A percentile compares a stretch with the other conserved stretches of the same genome.
These are phyloP conservation scores for Cercospora sesami DNA, from an alignment of 2,329 filamentous ascomycete species.

Conservation along the genomic window DNA sequence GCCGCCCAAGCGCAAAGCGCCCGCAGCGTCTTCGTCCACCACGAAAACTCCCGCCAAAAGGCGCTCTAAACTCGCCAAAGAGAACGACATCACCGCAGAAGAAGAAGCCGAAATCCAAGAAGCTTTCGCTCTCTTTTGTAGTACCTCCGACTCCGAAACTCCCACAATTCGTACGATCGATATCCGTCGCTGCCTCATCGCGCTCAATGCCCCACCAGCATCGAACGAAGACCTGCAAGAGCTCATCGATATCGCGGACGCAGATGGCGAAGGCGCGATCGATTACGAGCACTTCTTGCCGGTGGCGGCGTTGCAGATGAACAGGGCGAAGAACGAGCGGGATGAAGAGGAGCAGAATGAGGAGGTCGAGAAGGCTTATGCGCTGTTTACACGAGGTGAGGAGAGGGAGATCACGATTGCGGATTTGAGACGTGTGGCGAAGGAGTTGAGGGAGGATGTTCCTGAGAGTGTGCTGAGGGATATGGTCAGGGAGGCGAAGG, in stretches of 20 bases:
- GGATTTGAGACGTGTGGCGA: conserved; percentile 76
- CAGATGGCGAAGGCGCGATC: conserved; percentile 74
- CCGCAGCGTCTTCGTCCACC: conserved; percentile 24
- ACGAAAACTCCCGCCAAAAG: conserved; percentile 51
- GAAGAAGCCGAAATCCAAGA: conserved; percentile 91
- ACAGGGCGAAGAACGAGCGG: conserved; percentile 38
- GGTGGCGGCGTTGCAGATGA: conserved; percentile 83
- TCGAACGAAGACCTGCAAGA: conserved; percentile 68
- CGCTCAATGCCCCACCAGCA: conserved; percentile 73
- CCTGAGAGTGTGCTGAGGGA: conserved; percentile 80
- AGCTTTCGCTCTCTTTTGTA: conserved; percentile 76
- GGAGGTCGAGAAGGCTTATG: conserved; percentile 80
- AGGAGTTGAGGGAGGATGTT: conserved; percentile 78
- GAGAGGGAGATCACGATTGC: conserved; percentile 72
- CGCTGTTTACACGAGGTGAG: conserved; percentile 68
- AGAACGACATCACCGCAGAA: conserved; percentile 78
- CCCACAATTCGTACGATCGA: conserved; percentile 47
- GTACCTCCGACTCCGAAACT: conserved; percentile 58
- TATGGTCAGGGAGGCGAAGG: conserved; percentile 95
- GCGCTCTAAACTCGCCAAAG: conserved; percentile 85
- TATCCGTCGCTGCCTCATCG: conserved; percentile 54
- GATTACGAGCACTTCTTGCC: conserved; percentile 80
- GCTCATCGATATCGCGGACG: conserved; percentile 79
- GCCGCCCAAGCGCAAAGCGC: conserved; percentile 38
- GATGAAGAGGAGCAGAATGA: conserved; percentile 54